Base-by-base conservation (phyloP, 129 eudicot species). In the Heracleum sosnowskyi region DNA sequence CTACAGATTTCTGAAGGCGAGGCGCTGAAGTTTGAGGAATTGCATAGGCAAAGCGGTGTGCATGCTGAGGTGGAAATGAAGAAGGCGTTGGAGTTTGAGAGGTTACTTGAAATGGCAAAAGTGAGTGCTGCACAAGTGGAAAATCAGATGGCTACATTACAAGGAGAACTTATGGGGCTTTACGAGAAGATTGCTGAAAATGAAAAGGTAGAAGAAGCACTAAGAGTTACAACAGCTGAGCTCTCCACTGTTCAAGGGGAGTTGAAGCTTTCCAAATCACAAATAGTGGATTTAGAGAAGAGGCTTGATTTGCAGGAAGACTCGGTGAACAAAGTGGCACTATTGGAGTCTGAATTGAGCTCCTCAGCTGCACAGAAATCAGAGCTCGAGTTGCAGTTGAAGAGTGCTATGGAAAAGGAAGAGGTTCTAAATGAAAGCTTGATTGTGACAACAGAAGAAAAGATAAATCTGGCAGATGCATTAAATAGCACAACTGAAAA, bases 61-160 rank as follows among this genome's bases (percentile, higher is more conserved):
- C 92, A 68, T 76, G 98, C 98, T 46, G 97, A 91, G 83, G 77
- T 87, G 7, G 98, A 93, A 82, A 79, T 91, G 36, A 84, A 87
- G 69, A 89, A 81, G 82, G 97, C 97, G 18, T 78, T 86, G 66
- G 97, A 93, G 83, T 85, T 91, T 69, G 92, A 93, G 81, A 85
- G 79, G 71, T 81, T 88, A 83, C 97, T 93, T 79, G 95, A 89
- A 79, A 55, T 87, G 81, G 92, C 97, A n/a, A 88, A 91, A 83
- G 78, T 69, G 28, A 93, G 89, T 63, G 90, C 97, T 28, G 88
- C 86, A 78, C 92, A 86, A 57, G 79, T 88, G 92, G 97, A 93
- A 86, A 82, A 80, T 57, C 91, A 93, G 76, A 86, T 89, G 88
- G 81, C 84, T 80, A 79, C 87, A 41, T 74, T 93, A 51, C 89